These are phyloP conservation scores for Candida cerambycidarum DNA, from an alignment of 805 yeast genomes.

Conservation along the genomic window DNA sequence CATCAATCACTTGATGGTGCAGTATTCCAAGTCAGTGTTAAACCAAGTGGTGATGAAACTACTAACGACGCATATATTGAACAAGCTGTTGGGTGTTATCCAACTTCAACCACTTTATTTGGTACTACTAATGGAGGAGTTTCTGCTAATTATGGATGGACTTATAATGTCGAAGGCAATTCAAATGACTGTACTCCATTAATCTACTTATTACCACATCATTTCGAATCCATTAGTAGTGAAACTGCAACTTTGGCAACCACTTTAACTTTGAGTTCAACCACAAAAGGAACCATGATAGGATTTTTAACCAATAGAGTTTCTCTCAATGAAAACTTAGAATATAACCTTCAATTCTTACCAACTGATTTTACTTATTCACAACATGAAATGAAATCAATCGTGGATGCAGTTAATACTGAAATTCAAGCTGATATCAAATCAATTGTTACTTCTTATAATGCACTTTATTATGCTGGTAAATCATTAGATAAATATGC, in stretches of 20 bases:
- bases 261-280: constrained; percentile 42
- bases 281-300: constrained; percentile 51
- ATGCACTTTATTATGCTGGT: constrained; percentile 52
- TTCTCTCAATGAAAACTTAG: constrained; percentile 37
- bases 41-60: constrained; percentile 21
- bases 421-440: constrained; percentile 49
- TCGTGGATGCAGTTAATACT: constrained; percentile 44
- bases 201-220: constrained; percentile 54
- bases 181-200: constrained; percentile 47
- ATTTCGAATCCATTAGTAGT: constrained; percentile 34
- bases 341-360: constrained; percentile 39
- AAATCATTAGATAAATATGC: constrained; percentile 56
- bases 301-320: constrained; percentile 42
- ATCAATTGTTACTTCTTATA: constrained; percentile 29
- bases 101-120: constrained; percentile 45
- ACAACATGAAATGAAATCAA: constrained; percentile 38
- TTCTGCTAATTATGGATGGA: constrained; percentile 46
- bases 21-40: constrained; percentile 33
- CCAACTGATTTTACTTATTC: constrained; percentile 42
- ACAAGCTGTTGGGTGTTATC: constrained; percentile 65
- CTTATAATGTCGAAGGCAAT: constrained; percentile 47
- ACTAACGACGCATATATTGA: constrained; percentile 48
- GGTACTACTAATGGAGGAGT: constrained; percentile 51
- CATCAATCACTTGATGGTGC: constrained; percentile 44
- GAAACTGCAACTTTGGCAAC: constrained; percentile 29